phyloP scores from a whole-genome alignment of 164 flowering plant genomes.

The Magnolia officinalis region DNA sequence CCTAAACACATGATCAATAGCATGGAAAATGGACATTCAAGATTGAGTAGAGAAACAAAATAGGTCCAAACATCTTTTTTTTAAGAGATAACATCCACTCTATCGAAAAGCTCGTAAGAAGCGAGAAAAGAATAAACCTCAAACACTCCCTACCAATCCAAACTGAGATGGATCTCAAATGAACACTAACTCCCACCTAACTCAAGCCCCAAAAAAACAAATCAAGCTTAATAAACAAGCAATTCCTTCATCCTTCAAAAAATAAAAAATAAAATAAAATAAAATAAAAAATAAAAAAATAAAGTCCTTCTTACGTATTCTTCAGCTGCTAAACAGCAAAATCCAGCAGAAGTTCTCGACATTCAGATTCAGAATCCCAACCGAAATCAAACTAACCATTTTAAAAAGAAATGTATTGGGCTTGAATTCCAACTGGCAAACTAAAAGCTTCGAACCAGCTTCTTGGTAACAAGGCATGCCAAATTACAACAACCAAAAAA shows the following conservation, averaged over 20 bases:
- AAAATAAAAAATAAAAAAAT: neutral
- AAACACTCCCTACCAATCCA: too few relatives aligned
- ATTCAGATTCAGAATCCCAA: neutral
- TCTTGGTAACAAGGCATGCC: neutral
- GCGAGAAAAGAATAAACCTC: too few relatives aligned
- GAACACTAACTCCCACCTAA: too few relatives aligned
- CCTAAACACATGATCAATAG: too few relatives aligned
- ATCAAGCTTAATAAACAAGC: neutral
- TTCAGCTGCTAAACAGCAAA: too few relatives aligned
- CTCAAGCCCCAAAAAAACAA: neutral
- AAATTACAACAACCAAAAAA: neutral
- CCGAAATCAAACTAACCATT: neutral
- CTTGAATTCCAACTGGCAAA: neutral
- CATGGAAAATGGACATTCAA: too few relatives aligned
- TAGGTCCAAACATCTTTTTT: too few relatives aligned
- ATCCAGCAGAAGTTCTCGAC: neutral
- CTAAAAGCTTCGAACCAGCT: neutral
- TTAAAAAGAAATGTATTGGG: neutral
- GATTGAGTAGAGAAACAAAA: too few relatives aligned
- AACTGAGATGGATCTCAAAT: too few relatives aligned
- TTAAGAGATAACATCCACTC: too few relatives aligned
- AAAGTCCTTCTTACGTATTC: neutral
- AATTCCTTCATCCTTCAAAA: neutral
- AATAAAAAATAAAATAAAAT: neutral
- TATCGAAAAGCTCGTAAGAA: too few relatives aligned